Evolutionary conservation across 306 rosid genomes (phyloP).

Genomic region (Parietaria judaica): DNA sequence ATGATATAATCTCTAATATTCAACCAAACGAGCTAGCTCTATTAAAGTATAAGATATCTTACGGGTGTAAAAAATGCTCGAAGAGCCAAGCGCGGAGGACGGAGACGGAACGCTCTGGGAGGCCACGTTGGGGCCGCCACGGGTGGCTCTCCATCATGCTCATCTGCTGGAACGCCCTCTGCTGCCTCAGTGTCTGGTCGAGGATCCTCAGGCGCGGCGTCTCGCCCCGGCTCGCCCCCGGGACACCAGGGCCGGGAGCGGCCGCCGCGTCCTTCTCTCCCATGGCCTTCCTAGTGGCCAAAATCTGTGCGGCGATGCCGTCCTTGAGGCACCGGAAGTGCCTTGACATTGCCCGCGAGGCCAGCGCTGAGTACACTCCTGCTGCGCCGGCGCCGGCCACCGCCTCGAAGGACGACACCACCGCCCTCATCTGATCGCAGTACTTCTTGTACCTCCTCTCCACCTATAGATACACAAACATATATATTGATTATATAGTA

Average conservation of each 20-base stretch:
- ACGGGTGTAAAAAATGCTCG: constrained; percentile 99
- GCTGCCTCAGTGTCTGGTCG: constrained; percentile 73
- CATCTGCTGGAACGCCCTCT: constrained; percentile 82
- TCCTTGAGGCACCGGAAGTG: constrained; percentile 77
- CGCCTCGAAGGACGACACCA: constrained; percentile 68
- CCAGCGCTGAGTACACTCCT: constrained; percentile 72
- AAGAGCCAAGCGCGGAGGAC: constrained; percentile 93
- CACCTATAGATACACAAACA: constrained; percentile 34
- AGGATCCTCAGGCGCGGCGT: constrained; percentile 78
- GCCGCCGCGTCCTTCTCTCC: constrained; percentile 72
- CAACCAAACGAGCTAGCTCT: too few relatives aligned
- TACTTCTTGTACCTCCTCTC: constrained; percentile 89
- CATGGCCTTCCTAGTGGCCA: constrained; percentile 53
- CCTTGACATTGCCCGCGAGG: constrained; percentile 83
- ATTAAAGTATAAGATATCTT: background rate
- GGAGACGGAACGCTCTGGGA: constrained; percentile 84
- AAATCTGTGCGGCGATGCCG: constrained; percentile 59
- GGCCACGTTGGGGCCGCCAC: constrained; percentile 99
- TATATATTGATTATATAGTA: background rate
- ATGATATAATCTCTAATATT: too few relatives aligned
- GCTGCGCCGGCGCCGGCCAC: constrained; percentile 77
- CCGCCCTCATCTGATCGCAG: constrained; percentile 78
- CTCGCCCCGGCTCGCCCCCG: constrained; percentile 74
- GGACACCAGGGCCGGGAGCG: constrained; percentile 52
- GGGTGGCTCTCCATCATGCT: constrained; percentile 91